Conservation (phyloP, 345 rosid genomes). For the Gynandropsis gynandra region DNA sequence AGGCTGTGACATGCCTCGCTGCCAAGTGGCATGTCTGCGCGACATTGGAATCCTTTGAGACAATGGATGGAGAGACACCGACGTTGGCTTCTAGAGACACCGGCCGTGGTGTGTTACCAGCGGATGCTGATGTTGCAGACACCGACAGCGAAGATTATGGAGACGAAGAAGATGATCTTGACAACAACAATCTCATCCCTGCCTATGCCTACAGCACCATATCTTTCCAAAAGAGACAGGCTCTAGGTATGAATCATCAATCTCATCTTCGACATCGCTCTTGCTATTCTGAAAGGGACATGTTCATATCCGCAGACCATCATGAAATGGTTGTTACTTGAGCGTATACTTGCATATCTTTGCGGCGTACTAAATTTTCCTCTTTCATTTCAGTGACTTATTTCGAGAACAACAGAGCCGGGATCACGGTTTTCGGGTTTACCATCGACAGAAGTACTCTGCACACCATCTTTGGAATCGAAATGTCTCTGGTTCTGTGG, state of each 20-base stretch:
- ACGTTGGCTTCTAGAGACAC: constrained; percentile 21
- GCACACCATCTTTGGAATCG: constrained; percentile 75
- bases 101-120: constrained; percentile 8
- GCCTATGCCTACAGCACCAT: constrained; percentile 64
- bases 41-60: constrained; percentile 59
- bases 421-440: constrained; percentile 82
- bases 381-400: constrained; percentile 89
- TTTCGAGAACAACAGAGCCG: constrained; percentile 87
- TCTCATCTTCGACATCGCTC: neutral
- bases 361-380: too few species aligned
- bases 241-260: constrained; percentile 49
- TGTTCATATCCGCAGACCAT: neutral
- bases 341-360: too few species aligned
- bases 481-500: constrained; percentile 90
- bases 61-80: constrained; percentile 67
- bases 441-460: constrained; percentile 74
- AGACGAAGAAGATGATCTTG: constrained; percentile 80
- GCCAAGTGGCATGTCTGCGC: constrained; percentile 94
- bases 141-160: constrained; percentile 47
- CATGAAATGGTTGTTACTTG: constrained; percentile 2
- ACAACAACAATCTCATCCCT: constrained; percentile 56
- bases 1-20: constrained; percentile 75
- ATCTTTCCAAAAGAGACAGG: constrained; percentile 87
- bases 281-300: neutral
- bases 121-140: constrained; percentile 24